Evolutionary conservation across 768 basidiomycete genomes (phyloP), one percentile per base, ranked within the genome.

Genomic region (Asterophora parasitica): DNA sequence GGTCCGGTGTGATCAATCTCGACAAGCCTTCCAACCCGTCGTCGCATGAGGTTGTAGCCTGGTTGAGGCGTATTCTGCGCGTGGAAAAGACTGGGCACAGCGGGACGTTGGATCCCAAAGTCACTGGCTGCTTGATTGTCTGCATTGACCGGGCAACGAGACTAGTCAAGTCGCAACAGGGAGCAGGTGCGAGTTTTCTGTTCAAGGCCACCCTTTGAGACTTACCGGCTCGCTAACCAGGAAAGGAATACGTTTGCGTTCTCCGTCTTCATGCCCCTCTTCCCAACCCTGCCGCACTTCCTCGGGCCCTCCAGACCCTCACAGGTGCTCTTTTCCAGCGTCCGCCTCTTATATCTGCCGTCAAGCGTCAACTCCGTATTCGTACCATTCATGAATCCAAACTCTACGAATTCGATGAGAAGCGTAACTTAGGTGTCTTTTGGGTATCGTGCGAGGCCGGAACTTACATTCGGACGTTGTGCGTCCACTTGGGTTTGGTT

Each of bases 21-120:
- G 96, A 99, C 80, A 99, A 99, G 64, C 96, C 96, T 17, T 97
- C 95, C 27, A 99, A 98, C 70, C 95, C 95, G 3, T 96, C 94
- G 13, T 95, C 94, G 4, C 96, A 99, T 68, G 96, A 99, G 75
- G 96, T 99, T 45, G 96, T 99, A 56, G 96, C 96, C 12, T 99
- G 96, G 96, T 71, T 99, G 53, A 81, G 94, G 58, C 82, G 96
- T n/a, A 99, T 99, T 54, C 68, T 99, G 45, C 84, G 94, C 16
- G 92, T 88, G 19, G 96, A 98, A 68, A 98, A 99, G 72, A 99
- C 96, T 0, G 96, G 96, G 34, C 96, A 99, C 71, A 96, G 93
- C 50, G 96, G 96, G 56, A 99, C 96, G 36, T 79, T 99, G 39
- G 96, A 99, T 66, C 96, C 96, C 40, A 99, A 99, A 68, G 96